phyloP scores from a whole-genome alignment of 202 grass and related monocot species.

The Saccharum hybrid region DNA sequence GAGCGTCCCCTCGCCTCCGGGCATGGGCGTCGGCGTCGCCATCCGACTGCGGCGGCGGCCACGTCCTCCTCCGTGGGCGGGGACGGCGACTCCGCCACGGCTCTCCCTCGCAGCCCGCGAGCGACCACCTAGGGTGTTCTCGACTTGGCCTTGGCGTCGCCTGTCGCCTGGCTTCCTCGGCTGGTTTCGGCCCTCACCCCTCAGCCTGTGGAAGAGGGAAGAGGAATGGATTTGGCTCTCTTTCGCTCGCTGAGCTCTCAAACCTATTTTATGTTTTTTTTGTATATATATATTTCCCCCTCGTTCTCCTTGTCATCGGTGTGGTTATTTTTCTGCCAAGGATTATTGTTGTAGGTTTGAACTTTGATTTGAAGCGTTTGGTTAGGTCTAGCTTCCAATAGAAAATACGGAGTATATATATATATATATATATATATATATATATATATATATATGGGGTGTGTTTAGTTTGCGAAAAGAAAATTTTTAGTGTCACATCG shows the following conservation, averaged over 20 bases:
- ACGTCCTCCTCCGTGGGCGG: constrained; percentile 9
- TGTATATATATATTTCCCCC: not conserved
- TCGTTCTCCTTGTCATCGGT: constrained; percentile 15
- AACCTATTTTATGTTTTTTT: not conserved
- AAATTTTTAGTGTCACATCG: too few relatives aligned
- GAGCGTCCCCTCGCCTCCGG: constrained; percentile 58
- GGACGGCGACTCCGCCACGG: constrained; percentile 45
- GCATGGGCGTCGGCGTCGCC: constrained; percentile 65
- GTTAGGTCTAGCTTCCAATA: not conserved
- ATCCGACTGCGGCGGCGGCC: constrained; percentile 31
- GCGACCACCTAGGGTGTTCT: constrained; percentile 52
- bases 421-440: too few relatives aligned
- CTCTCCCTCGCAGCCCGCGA: constrained; percentile 24
- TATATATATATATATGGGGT: too few relatives aligned
- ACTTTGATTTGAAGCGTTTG: constrained; percentile 1
- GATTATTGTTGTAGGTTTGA: not conserved
- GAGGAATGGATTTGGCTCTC: constrained; percentile 58
- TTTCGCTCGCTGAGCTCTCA: constrained; percentile 41
- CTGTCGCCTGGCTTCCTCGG: constrained; percentile 42
- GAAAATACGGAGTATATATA: not conserved
- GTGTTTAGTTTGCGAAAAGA: too few relatives aligned
- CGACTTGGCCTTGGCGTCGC: constrained; percentile 11
- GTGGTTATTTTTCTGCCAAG: constrained; percentile 44
- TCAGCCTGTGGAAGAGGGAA: constrained; percentile 47
- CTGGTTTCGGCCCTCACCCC: constrained; percentile 37